Base-by-base conservation (phyloP, 2,329 filamentous ascomycete genomes). In the Phoma sp. region DNA sequence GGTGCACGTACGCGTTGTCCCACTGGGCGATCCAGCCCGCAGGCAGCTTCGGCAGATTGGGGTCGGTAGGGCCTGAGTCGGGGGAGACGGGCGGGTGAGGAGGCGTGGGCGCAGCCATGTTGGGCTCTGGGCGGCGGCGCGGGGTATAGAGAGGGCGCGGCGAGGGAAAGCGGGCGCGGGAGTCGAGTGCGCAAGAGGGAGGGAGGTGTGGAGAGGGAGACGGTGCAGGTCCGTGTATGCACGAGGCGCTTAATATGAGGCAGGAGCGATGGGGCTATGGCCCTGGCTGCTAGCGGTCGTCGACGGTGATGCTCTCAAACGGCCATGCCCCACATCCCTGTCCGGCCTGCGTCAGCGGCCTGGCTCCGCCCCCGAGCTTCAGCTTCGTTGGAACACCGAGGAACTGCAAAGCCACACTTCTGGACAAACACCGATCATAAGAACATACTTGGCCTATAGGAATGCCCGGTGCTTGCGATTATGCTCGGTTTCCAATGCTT, bases 11-110 rank as follows among this genome's bases (percentile, higher is more conserved):
- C 74, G 60, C 59, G 54, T 70, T 71, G 47, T 76, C 74, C 73
- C 73, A 76, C 60, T 76, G 74, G 23, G 74, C 68, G 54, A 75
- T 76, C 74, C 74, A 76, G 42, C 74, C 74, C 3, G 73, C 62
- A 34, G 74, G 74, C 34, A 76, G 61, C 53, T 73, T 68, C 17
- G 74, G 74, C 36, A 75, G 65, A 34, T 62, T 72, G 42, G 73
- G 64, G 52, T 76, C 73, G 32, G 73, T 74, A 39, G 74, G 74
- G 46, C 74, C 74, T 23, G 73, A 69, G 61, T 76, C 74, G 59
- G 73, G 74, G 39, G 72, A 74, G 32, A 65, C 67, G n/a, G 72
- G 66, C 39, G 67, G 70, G 30, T 68, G 67, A 26, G 72, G 72
- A 46, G 71, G 71, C n/a, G 72, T 74, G 34, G 71, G 71, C 47